Evolutionary conservation across 441 rosid species (phyloP).

Genomic region (Hura crepitans): DNA sequence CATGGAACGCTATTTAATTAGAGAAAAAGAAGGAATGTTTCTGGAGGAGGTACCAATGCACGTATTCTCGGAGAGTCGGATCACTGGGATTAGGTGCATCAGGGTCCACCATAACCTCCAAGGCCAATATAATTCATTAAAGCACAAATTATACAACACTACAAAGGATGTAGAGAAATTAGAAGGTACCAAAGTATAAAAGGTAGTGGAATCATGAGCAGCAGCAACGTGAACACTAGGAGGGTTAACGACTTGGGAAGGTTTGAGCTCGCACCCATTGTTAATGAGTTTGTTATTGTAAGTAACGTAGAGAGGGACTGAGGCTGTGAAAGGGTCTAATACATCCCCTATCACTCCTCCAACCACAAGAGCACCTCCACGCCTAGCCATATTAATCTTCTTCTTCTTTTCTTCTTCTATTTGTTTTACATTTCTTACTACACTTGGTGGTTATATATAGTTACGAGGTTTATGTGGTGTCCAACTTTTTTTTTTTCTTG

Average conservation of each 20-base stretch:
- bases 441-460: background rate
- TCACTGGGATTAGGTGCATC: slow-evolving; percentile 91
- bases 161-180: too few relatives aligned
- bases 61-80: slow-evolving; percentile 71
- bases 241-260: slow-evolving; percentile 56
- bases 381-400: slow-evolving; percentile 42
- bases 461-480: background rate
- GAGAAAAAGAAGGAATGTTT: too few relatives aligned
- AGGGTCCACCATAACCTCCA: slow-evolving; percentile 90
- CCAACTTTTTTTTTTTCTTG: background rate
- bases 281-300: slow-evolving; percentile 46
- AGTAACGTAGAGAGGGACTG: slow-evolving; percentile 43
- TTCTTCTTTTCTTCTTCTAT: background rate
- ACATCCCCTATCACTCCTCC: slow-evolving; percentile 81
- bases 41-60: slow-evolving; percentile 56
- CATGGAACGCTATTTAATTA: too few relatives aligned
- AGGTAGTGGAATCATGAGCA: slow-evolving; percentile 68
- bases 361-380: slow-evolving; percentile 66
- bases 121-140: background rate
- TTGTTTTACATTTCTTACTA: background rate
- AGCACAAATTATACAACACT: too few relatives aligned
- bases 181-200: slow-evolving; percentile 64
- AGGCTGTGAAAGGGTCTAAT: slow-evolving; percentile 55
- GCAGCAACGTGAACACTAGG: slow-evolving; percentile 86
- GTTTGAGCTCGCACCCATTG: slow-evolving; percentile 75